Base-by-base conservation (phyloP, 1,139 yeast species). In the Lodderomyces orthopsilosis region DNA sequence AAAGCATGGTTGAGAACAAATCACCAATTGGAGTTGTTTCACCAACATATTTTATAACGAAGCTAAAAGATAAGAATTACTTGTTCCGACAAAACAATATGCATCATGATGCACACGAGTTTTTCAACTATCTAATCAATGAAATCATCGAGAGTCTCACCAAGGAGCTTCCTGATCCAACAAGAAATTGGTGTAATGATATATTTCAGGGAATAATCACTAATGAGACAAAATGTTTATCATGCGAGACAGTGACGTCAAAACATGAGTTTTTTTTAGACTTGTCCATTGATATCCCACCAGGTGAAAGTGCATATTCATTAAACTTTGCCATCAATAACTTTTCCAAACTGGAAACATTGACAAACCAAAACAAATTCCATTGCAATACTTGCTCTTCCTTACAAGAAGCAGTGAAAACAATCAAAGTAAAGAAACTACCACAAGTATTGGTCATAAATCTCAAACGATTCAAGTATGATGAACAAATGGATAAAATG, bases 81-180 rank as follows among this genome's bases (percentile, higher is more conserved):
- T 68, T 93, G 52, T 93, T 93, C 61, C 74, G 96, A 49, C 86
- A 90, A 47, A 83, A 86, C 42, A 73, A 73, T 48, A 90, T 91
- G 96, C 98, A 93, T 62, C 98, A 93, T 59, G 98, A 93, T 69
- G 97, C 98, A 2, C 98, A 93, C 63, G 98, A 93, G 62, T 93
- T 93, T 62, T 76, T 90, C 59, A 91, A 91, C 61, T 91, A 88
- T 57, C 63, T 91, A 51, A 72, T 93, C 42, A 93, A 93, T 62
- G 87, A 83, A 51, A 79, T 88, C 24, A 81, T 90, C 46, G 98
- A 93, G 52, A 74, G 78, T 30, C 63, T 87, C 26, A 81, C 79
- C 45, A 59, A 56, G 48, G 77, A 61, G 44, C 42, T 50, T 43
- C 13, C 32, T n/a, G 68, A 65, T 12, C 45, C 51, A 21, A 61